Conservation (phyloP, 345 rosid species). For the Pugionium cornutum region DNA sequence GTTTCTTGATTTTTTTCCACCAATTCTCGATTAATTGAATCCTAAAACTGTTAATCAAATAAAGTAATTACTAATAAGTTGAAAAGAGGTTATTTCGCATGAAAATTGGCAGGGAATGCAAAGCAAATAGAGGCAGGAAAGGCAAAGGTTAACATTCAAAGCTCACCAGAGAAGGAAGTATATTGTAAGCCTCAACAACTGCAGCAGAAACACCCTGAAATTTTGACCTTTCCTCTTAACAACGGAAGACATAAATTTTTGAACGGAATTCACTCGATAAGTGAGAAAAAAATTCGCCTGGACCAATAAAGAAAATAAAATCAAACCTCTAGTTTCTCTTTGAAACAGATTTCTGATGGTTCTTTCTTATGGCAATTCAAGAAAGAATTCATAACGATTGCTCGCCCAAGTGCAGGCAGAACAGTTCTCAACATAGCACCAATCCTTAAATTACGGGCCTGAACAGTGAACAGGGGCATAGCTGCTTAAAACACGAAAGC, state of each 20-base stretch:
- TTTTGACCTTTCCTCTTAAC: neutral
- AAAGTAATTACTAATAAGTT: neutral
- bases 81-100: neutral
- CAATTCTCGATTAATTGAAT: constrained; percentile 1
- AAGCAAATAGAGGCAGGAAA: neutral
- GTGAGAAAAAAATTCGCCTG: neutral
- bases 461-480: constrained; percentile 22
- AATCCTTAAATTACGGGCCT: constrained; percentile 82
- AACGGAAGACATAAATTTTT: neutral
- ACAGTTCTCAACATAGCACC: constrained; percentile 92
- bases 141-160: constrained; percentile 1
- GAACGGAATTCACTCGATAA: neutral
- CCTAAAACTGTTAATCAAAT: neutral
- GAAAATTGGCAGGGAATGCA: neutral
- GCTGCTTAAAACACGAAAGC: neutral
- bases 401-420: constrained; percentile 89
- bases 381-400: constrained; percentile 64
- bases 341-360: constrained; percentile 42
- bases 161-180: constrained; percentile 81
- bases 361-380: constrained; percentile 41
- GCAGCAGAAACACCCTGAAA: constrained; percentile 66
- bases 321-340: constrained; percentile 72
- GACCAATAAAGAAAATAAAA: neutral
- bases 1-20: neutral
- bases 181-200: constrained; percentile 76